Conservation (phyloP, 2,329 filamentous ascomycete species). For the Trichoderma arundinaceum region DNA sequence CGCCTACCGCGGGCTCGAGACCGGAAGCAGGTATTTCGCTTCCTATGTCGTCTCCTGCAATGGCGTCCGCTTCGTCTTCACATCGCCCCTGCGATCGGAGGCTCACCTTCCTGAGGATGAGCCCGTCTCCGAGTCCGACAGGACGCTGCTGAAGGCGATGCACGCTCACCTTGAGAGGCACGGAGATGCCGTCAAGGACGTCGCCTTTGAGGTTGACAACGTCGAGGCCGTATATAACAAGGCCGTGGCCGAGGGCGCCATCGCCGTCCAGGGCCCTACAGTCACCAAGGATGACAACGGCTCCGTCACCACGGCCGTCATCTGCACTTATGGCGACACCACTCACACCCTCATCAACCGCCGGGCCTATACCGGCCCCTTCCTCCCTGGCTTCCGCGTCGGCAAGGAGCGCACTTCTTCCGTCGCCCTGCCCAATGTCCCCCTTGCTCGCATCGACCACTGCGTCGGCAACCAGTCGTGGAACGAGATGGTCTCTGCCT, state of each 20-base stretch:
- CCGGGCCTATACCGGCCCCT: constrained; percentile 70
- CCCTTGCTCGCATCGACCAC: constrained; percentile 83
- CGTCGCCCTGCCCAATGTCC: constrained; percentile 64
- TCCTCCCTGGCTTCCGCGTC: constrained; percentile 81
- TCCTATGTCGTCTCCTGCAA: constrained; percentile 84
- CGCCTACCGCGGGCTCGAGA: constrained; percentile 88
- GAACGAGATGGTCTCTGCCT: constrained; percentile 78
- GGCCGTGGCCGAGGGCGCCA: constrained; percentile 70
- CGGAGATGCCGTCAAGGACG: constrained; percentile 93
- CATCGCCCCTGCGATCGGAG: constrained; percentile 74
- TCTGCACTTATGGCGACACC: constrained; percentile 92
- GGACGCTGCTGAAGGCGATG: constrained; percentile 71
- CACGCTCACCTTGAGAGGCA: constrained; percentile 84
- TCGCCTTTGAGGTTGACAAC: constrained; percentile 92
- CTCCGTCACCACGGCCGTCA: constrained; percentile 74
- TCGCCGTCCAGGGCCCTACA: constrained; percentile 66
- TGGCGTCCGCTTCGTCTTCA: constrained; percentile 80
- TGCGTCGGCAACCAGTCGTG: constrained; percentile 98
- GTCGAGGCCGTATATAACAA: constrained; percentile 78
- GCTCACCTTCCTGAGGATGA: constrained; percentile 62
- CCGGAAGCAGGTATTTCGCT: constrained; percentile 78
- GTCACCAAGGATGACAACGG: constrained; percentile 64
- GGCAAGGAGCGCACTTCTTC: constrained; percentile 50
- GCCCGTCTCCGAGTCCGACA: constrained; percentile 67
- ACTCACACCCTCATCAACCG: constrained; percentile 90